Percentiles rank a stretch among this genome's conserved stretches.
Conservation (phyloP, 2,329 filamentous ascomycete species). For the Epicoccum nigrum region DNA sequence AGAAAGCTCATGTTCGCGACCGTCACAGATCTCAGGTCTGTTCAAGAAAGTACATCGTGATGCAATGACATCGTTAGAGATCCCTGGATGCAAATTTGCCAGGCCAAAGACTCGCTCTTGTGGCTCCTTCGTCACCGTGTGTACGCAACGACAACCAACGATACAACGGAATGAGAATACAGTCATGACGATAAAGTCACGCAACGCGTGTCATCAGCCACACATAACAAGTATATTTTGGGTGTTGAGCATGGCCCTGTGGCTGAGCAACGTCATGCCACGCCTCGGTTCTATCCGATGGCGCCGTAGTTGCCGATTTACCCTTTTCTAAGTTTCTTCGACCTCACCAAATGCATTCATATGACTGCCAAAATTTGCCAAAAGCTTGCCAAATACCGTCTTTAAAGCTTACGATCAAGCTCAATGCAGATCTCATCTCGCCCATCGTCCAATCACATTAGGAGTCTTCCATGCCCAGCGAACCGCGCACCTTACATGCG, state of each 20-base stretch:
- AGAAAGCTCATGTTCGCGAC: slow-evolving; percentile 78
- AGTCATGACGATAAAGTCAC: neutral
- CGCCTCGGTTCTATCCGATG: slow-evolving; percentile 8
- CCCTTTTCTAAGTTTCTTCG: slow-evolving; percentile 3
- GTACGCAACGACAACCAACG: neutral
- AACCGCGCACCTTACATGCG: neutral
- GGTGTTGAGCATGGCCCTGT: slow-evolving; percentile 6
- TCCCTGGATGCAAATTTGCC: neutral
- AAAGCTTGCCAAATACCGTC: neutral
- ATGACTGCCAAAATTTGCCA: neutral
- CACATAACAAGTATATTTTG: slow-evolving; percentile 11
- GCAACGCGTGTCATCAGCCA: slow-evolving; percentile 13
- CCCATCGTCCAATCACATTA: neutral
- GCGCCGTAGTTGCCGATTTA: slow-evolving; percentile 14
- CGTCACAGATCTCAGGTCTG: slow-evolving; percentile 69
- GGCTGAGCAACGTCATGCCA: slow-evolving; percentile 18
- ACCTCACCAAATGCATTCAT: neutral
- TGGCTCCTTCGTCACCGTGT: neutral
- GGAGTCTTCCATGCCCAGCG: neutral
- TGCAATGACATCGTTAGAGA: neutral
- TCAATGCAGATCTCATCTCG: neutral
- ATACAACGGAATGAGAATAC: neutral
- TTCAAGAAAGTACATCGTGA: neutral
- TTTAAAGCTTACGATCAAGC: slow-evolving; percentile 1
- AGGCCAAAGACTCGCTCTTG: no score